Percentiles rank a stretch among this genome's conserved stretches.
These are phyloP conservation scores for Phytophthora aleatoria DNA, from an alignment of 352 stramenopile genomes.

Conservation along the genomic window DNA sequence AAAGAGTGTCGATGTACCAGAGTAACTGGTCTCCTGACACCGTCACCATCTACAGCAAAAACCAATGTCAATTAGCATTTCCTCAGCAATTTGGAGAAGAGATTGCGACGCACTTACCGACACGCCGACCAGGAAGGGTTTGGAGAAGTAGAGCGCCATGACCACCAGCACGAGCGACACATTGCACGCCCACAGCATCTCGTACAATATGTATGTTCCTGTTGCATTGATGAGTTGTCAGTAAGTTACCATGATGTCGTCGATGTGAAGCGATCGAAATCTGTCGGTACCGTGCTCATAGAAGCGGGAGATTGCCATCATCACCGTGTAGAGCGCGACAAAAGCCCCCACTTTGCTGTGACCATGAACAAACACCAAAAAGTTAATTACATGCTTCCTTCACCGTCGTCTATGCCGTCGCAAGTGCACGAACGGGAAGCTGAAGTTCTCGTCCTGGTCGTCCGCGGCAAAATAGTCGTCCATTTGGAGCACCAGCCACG, in stretches of 20 bases:
- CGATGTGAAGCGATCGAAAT: background rate
- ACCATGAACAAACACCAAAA: background rate
- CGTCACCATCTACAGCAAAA: conserved; percentile 69
- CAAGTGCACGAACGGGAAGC: conserved; percentile 49
- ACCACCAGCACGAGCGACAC: conserved; percentile 71
- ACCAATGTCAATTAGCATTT: background rate
- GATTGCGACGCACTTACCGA: conserved; percentile 40
- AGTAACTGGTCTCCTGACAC: conserved; percentile 93
- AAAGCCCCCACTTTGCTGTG: conserved; percentile 59
- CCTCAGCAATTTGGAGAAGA: background rate
- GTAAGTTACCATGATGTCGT: background rate
- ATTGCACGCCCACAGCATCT: conserved; percentile 86
- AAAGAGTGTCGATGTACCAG: conserved; percentile 91
- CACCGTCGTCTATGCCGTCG: background rate
- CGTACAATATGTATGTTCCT: conserved; percentile 81
- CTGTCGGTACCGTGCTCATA: conserved; percentile 56
- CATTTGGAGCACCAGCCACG: conserved; percentile 56
- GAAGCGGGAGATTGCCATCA: conserved; percentile 62
- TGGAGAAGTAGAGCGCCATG: conserved; percentile 69
- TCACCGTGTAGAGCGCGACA: conserved; percentile 50
- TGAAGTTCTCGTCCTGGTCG: conserved; percentile 48
- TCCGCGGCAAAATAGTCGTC: conserved; percentile 53
- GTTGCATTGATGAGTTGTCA: conserved; percentile 3
- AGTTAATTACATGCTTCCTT: background rate
- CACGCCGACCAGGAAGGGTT: conserved; percentile 84